These are phyloP conservation scores for Berkeleyomyces rouxiae DNA, from an alignment of 2,329 filamentous ascomycete species.

Conservation along the genomic window DNA sequence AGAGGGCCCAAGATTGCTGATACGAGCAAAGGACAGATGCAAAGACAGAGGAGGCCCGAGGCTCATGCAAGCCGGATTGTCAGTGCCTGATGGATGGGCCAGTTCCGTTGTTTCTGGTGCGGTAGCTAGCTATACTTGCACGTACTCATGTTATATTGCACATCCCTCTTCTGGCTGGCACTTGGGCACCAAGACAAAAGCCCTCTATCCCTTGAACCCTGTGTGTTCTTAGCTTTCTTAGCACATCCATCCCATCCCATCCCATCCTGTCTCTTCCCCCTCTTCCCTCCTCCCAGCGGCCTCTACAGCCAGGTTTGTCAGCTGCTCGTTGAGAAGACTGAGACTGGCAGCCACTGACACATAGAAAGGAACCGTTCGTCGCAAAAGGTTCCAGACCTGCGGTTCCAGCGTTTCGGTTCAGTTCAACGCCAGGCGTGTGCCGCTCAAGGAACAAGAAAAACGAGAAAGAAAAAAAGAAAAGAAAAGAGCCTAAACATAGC, in stretches of 20 bases:
- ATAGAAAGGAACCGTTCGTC: not conserved
- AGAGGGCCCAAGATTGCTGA: not conserved
- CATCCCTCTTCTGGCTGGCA: not conserved
- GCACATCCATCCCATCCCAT: not conserved
- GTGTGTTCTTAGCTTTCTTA: not conserved
- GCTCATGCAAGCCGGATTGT: too few species aligned
- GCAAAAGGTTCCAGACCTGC: not conserved
- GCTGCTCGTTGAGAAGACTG: not conserved
- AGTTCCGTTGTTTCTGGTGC: too few species aligned
- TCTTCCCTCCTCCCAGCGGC: not conserved
- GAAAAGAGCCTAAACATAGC: not conserved
- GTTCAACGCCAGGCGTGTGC: not conserved
- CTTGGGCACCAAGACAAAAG: not conserved
- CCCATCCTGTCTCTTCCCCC: not conserved
- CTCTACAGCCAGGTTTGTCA: not conserved
- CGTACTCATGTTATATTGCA: not conserved
- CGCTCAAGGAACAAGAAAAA: not conserved
- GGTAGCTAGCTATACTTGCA: not conserved
- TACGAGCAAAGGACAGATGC: not conserved
- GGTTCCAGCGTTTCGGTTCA: not conserved
- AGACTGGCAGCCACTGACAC: not conserved
- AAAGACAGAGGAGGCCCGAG: too few species aligned
- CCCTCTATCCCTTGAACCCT: not conserved
- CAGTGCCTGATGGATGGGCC: too few species aligned
- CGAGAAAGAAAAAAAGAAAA: not conserved